Conservation (phyloP, 495 filamentous ascomycete genomes). For the Penicillium simplicissimum region DNA sequence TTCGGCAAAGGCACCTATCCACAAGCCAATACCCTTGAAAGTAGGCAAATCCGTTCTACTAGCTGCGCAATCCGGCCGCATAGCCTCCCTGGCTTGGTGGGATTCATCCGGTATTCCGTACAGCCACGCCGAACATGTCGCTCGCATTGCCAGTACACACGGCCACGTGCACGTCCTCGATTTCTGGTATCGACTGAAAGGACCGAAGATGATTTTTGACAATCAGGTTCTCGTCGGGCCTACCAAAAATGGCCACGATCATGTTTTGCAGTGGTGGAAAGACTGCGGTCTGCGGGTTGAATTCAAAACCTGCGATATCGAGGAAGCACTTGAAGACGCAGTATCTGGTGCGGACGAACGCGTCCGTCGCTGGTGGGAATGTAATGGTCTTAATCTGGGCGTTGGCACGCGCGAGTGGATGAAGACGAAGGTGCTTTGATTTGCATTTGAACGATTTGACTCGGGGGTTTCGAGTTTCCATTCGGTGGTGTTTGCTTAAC, state of each 20-base stretch:
- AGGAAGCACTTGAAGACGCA: conserved; percentile 88
- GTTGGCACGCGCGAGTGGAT: conserved; percentile 92
- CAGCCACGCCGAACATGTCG: conserved; percentile 71
- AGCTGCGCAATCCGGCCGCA: conserved; percentile 76
- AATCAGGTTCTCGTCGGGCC: conserved; percentile 84
- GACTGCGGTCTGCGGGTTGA: conserved; percentile 73
- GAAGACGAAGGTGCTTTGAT: conserved; percentile 67
- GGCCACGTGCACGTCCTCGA: conserved; percentile 86
- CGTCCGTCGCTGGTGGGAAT: conserved; percentile 86
- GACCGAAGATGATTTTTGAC: conserved; percentile 85
- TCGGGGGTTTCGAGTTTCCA: conserved; percentile 3
- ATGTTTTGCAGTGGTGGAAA: conserved; percentile 92
- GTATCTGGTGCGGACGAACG: conserved; percentile 59
- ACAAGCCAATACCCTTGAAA: conserved; percentile 58
- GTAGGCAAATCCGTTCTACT: conserved; percentile 78
- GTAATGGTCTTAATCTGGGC: conserved; percentile 83
- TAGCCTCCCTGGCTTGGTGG: conserved; percentile 78
- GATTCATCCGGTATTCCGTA: conserved; percentile 72
- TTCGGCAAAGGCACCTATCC: conserved; percentile 31
- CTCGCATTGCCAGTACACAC: conserved; percentile 78
- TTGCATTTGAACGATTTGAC: conserved; percentile 6
- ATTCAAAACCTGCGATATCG: conserved; percentile 94
- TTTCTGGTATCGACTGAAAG: conserved; percentile 75
- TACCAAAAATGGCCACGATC: conserved; percentile 80
- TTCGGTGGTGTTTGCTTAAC: conserved; percentile 7